phyloP scores from a whole-genome alignment of 371 early-diverging fungal species.

The Mortierella sp. region DNA sequence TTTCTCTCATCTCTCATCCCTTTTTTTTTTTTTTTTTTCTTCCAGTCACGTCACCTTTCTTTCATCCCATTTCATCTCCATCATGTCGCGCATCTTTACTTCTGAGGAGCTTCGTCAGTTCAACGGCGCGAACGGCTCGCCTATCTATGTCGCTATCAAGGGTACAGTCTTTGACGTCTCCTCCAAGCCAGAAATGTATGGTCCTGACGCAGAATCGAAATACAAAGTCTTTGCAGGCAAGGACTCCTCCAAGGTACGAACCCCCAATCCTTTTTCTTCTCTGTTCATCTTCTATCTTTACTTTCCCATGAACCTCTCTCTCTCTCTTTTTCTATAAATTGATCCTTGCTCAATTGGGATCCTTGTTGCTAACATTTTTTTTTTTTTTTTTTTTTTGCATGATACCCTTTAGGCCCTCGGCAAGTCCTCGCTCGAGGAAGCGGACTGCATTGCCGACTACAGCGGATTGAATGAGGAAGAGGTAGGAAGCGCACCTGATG shows the following conservation, averaged over 20 bases:
- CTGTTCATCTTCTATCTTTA: background rate
- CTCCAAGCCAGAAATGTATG: constrained; percentile 72
- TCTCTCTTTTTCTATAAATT: background rate
- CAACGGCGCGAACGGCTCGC: constrained; percentile 75
- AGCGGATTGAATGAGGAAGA: constrained; percentile 72
- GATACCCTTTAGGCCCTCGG: constrained; percentile 74
- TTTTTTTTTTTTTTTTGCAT: background rate
- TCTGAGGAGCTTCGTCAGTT: constrained; percentile 71
- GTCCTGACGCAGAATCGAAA: constrained; percentile 66
- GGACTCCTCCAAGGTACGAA: constrained; percentile 75
- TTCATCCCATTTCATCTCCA: constrained; percentile 1
- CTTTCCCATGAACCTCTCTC: background rate
- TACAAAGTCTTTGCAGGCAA: constrained; percentile 83
- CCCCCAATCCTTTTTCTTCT: background rate
- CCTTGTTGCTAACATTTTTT: background rate
- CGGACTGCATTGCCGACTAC: constrained; percentile 77
- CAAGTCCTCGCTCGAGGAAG: constrained; percentile 75
- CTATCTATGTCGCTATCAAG: constrained; percentile 86
- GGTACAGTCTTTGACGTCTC: constrained; percentile 85
- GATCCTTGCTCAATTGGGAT: background rate
- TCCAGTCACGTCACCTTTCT: background rate
- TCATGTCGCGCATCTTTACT: constrained; percentile 58
- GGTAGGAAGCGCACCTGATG: constrained; percentile 44
- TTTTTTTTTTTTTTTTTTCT: background rate
- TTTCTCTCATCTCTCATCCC: background rate